Conservation (phyloP, 2,329 filamentous ascomycete genomes). For the Teratosphaeria viscida region DNA sequence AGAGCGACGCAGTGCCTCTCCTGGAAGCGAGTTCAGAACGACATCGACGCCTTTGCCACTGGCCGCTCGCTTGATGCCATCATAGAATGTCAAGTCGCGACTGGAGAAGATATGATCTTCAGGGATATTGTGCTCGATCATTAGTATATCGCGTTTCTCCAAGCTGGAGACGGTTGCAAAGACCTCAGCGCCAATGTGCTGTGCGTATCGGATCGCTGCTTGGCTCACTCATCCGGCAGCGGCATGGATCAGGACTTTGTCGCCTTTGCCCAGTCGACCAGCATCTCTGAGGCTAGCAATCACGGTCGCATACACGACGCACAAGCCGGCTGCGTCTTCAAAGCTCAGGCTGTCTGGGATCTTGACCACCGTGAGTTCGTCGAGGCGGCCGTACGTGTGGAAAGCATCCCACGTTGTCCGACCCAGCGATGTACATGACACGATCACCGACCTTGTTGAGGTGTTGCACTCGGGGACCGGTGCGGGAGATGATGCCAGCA, state of each 20-base stretch:
- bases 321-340: background rate
- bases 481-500: background rate
- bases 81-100: conserved; percentile 17
- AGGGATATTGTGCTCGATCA: conserved; percentile 12
- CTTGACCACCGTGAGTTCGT: background rate
- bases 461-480: background rate
- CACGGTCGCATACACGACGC: background rate
- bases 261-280: background rate
- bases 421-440: background rate
- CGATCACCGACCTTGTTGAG: background rate
- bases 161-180: conserved; percentile 15
- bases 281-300: background rate
- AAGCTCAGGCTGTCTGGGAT: background rate
- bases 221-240: conserved; percentile 13
- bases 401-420: background rate
- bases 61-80: conserved; percentile 16
- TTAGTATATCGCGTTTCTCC: conserved; percentile 14
- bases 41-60: conserved; percentile 13
- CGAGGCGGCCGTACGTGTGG: background rate
- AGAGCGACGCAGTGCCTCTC: conserved; percentile 16
- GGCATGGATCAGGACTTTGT: background rate
- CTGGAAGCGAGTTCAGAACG: conserved; percentile 19
- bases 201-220: conserved; percentile 13
- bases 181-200: conserved; percentile 13
- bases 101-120: conserved; percentile 22